Conservation (phyloP, 2,329 filamentous ascomycete genomes). For the Fusarium protoensiforme region DNA sequence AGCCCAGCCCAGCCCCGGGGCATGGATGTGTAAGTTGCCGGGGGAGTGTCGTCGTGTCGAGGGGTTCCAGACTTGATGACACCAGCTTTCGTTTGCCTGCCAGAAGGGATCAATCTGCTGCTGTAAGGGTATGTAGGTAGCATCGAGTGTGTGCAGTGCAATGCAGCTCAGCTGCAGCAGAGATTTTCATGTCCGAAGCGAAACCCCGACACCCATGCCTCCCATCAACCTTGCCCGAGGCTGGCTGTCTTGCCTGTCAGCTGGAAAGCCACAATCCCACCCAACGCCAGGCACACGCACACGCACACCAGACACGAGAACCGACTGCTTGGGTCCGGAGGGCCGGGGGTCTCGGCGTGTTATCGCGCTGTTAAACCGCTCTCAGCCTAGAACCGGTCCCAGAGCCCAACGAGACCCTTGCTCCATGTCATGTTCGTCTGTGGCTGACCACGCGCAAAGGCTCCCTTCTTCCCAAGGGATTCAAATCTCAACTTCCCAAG, state of each 20-base stretch:
- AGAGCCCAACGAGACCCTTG: not conserved
- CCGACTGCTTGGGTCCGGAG: constrained; percentile 43
- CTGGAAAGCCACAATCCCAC: constrained; percentile 14
- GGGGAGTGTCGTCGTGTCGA: constrained; percentile 11
- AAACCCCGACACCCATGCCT: not conserved
- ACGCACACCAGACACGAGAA: constrained; percentile 25
- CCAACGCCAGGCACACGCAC: constrained; percentile 15
- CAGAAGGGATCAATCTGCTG: not conserved
- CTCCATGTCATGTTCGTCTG: not conserved
- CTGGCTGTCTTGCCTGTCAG: not conserved
- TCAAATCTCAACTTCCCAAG: not conserved
- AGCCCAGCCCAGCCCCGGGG: not conserved
- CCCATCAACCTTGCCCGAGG: not conserved
- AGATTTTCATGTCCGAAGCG: not conserved
- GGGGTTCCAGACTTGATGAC: constrained; percentile 20
- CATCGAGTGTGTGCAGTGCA: not conserved
- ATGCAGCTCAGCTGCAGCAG: not conserved
- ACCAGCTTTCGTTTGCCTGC: not conserved
- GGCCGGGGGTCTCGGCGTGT: constrained; percentile 25
- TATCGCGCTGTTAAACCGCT: constrained; percentile 34
- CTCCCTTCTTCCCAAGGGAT: not conserved
- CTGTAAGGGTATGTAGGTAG: not conserved
- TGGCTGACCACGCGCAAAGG: constrained; percentile 11
- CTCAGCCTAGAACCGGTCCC: constrained; percentile 24
- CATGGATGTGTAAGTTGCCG: constrained; percentile 35